Evolutionary conservation across 108 stramenopile genomes (phyloP).

Genomic region (Conticribra weissflogii): DNA sequence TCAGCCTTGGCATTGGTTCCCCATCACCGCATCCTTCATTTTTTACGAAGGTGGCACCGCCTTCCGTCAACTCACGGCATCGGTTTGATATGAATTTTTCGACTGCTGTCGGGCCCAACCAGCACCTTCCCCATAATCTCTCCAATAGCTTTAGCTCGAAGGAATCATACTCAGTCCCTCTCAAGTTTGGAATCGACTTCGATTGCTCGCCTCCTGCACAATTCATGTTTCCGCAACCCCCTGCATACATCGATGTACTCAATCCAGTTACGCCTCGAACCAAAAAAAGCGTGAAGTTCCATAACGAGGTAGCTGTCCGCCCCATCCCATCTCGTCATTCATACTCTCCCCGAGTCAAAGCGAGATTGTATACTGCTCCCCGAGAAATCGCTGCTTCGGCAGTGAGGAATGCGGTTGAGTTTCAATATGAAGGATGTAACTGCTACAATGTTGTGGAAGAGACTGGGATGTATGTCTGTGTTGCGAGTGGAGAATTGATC

Average conservation of each 20-base stretch:
- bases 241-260: background rate
- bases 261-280: background rate
- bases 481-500: slow-evolving; percentile 8
- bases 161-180: background rate
- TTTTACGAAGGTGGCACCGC: background rate
- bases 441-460: slow-evolving; percentile 10
- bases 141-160: background rate
- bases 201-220: background rate
- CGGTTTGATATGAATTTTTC: background rate
- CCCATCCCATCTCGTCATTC: background rate
- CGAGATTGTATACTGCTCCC: background rate
- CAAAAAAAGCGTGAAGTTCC: background rate
- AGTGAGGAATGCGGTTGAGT: background rate
- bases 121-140: background rate
- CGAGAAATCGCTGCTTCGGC: background rate
- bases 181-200: background rate
- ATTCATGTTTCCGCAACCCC: background rate
- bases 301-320: background rate
- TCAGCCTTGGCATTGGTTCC: background rate
- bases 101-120: background rate
- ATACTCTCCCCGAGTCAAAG: background rate
- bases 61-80: background rate
- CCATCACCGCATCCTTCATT: background rate
- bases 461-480: slow-evolving; percentile 4
- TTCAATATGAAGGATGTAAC: background rate